A percentile compares a stretch with the other conserved stretches of the same genome.
phyloP scores from a whole-genome alignment of 2,329 filamentous ascomycete genomes.

The Trichoderma semiorbis region DNA sequence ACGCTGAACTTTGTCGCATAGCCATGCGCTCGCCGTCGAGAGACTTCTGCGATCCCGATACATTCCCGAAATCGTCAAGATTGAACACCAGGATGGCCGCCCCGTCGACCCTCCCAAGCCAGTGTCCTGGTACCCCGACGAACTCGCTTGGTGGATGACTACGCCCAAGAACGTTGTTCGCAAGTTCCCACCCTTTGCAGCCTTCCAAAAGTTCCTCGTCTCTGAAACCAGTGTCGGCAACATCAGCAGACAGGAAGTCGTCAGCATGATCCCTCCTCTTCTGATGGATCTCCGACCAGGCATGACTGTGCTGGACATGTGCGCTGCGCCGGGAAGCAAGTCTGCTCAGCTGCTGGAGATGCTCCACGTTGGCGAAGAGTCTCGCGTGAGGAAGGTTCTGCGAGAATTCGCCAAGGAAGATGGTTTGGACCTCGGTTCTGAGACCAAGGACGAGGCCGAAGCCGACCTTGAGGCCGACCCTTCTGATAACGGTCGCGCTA shows the following conservation, averaged over 20 bases:
- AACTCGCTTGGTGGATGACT: conserved; percentile 96
- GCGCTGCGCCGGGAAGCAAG: conserved; percentile 95
- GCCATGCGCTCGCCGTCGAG: conserved; percentile 89
- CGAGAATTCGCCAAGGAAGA: conserved; percentile 60
- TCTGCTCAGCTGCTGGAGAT: conserved; percentile 93
- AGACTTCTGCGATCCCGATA: conserved; percentile 83
- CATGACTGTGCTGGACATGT: conserved; percentile 93
- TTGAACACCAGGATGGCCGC: conserved; percentile 77
- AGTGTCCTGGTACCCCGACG: conserved; percentile 90
- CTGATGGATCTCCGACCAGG: conserved; percentile 87
- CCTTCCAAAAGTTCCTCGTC: conserved; percentile 96
- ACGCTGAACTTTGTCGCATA: conserved; percentile 33
- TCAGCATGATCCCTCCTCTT: conserved; percentile 97
- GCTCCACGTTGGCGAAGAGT: conserved; percentile 89
- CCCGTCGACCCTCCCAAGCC: conserved; percentile 76
- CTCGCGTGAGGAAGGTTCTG: conserved; percentile 70
- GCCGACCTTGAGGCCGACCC: conserved; percentile 56
- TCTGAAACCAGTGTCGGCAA: conserved; percentile 97
- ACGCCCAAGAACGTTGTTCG: conserved; percentile 95
- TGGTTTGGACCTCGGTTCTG: conserved; percentile 48
- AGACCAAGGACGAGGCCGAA: conserved; percentile 46
- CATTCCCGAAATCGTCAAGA: conserved; percentile 83
- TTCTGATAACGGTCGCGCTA: conserved; percentile 79
- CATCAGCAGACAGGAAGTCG: conserved; percentile 94
- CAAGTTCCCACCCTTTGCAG: conserved; percentile 88